Base-by-base conservation (phyloP, 768 basidiomycete genomes). In the Mycena filopes region DNA sequence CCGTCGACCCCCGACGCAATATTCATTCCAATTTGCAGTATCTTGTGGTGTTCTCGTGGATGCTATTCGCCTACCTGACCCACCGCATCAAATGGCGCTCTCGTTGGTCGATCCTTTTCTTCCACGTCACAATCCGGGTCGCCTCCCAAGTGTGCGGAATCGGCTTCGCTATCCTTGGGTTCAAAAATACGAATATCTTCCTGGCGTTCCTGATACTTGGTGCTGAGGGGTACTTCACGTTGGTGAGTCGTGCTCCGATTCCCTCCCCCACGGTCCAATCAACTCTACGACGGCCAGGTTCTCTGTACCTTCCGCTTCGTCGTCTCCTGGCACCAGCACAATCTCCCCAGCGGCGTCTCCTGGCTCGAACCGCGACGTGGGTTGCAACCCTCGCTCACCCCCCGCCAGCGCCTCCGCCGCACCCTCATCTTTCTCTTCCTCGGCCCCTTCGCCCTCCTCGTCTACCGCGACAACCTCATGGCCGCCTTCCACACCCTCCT, bases 261-360 rank as follows among this genome's bases (percentile, higher is more conserved):
- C 7, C 8, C 49, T 12, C 18, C 21, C 33, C 49, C 20, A 6
- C 28, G 7, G 8, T n/a, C n/a, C n/a, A n/a, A n/a, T 20, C 2
- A 53, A 21, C 26, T 23, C 38, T 13, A 15, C n/a, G 18, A 3
- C 11, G 6, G 3, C 15, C 20, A 63, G 54, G 62, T 56, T 6
- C 54, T 63, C 28, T 63, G 61, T 29, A 20, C 62, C 8, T 63
- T 63, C 29, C 54, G 55, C 15, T 63, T 63, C 31, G 29, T 63
- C 28, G 49, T 63, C 12, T 63, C 62, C 28, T 63, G 62, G 62
- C 62, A 63, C 47, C 55, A 56, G 29, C 62, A 63, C 40, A 63
- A 63, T 11, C 47, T 63, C 18, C 40, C 55, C 0, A 29, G 55
- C 36, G 56, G 56, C 18, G 42, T 51, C 31, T 58, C 63, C 38